Evolutionary conservation across 345 rosid genomes (phyloP).

Genomic region (Salix exigua): DNA sequence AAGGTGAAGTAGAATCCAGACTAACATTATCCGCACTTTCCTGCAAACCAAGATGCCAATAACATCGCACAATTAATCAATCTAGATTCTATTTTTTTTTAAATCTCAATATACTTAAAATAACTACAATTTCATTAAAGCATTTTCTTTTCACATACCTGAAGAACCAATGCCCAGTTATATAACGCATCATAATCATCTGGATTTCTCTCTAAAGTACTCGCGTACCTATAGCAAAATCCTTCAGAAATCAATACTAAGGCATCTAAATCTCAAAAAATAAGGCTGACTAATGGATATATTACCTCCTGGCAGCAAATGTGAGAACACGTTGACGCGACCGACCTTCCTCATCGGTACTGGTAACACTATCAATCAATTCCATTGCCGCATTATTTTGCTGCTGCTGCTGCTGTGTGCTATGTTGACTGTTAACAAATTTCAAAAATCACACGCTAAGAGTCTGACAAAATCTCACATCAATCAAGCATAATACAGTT

Average conservation of each 20-base stretch:
- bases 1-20: slow-evolving; percentile 84
- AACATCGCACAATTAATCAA: not conserved
- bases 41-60: slow-evolving; percentile 41
- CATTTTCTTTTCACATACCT: slow-evolving; percentile 40
- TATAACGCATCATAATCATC: slow-evolving; percentile 94
- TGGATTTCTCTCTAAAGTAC: slow-evolving; percentile 80
- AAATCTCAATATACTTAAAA: not conserved
- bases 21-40: slow-evolving; percentile 96
- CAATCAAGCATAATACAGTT: too few species aligned
- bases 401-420: slow-evolving; percentile 47
- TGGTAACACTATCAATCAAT: slow-evolving; percentile 75
- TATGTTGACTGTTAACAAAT: slow-evolving; percentile 49
- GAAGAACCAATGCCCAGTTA: slow-evolving; percentile 99
- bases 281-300: too few species aligned
- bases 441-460: slow-evolving; percentile 6
- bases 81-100: too few species aligned
- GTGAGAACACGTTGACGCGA: slow-evolving; percentile 96
- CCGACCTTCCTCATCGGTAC: slow-evolving; percentile 89
- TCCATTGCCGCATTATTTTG: slow-evolving; percentile 82
- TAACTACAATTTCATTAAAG: not conserved
- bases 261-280: too few species aligned
- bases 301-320: slow-evolving; percentile 92
- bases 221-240: slow-evolving; percentile 68
- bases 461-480: not conserved
- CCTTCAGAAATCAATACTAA: slow-evolving; percentile 8